Base-by-base conservation (phyloP, 805 yeast species). In the Metschnikowia cubensis region DNA sequence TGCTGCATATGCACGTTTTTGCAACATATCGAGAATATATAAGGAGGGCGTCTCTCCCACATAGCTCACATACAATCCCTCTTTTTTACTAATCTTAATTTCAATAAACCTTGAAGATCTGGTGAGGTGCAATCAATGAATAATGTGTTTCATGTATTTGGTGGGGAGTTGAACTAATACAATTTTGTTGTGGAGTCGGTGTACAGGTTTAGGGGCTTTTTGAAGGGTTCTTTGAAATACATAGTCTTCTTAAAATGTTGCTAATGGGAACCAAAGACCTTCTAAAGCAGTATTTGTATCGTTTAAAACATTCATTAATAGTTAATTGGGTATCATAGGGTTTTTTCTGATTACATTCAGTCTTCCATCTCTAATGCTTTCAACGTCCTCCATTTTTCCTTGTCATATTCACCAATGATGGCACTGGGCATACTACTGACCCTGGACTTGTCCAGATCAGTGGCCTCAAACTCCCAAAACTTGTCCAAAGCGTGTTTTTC, bases 381-480 rank as follows among this genome's bases (percentile, higher is more conserved):
- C 53, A 82, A 69, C 0, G 81, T 77, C 50, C 77, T 69, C 87
- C 87, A 82, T 61, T 83, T 83, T 60, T 83, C 88, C 57, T 77
- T 68, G 58, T 83, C 88, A 59, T 83, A 83, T 58, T 81, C 81
- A 0, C 87, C 87, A 49, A 82, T 75, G 3, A 80, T 82, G 11
- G 75, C 81, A 37, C 82, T 73, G 0, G 87, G 87, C 35, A 74
- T 52, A 59, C 76, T 65, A 65, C 80, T 59, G 38, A 66, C 71
- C 13, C 74, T 65, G 2, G 79, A 75, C 54, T 63, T 57, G 48
- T 66, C 69, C 15, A 76, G 70, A 1, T 69, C 71, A 13, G 60
- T 62, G 6, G 67, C 56, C 29, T 66, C 66, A 14, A 60, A 29
- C 49, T 72, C 77, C 68, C 69, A 65, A 25, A 51, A 52, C 36